Evolutionary conservation across 306 rosid species (phyloP).

Genomic region (Senna siamea): DNA sequence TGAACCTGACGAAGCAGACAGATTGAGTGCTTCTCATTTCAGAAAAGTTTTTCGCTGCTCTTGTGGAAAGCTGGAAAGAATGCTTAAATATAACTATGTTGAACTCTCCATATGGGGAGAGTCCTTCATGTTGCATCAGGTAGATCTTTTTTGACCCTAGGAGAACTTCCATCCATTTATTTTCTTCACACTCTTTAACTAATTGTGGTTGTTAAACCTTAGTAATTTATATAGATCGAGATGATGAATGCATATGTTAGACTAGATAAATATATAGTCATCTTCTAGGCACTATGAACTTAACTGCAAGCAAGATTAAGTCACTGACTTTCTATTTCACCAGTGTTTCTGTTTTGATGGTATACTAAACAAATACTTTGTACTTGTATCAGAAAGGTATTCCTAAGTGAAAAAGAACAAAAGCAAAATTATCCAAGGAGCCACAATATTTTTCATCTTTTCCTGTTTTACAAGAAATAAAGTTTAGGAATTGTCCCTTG

Average conservation of each 20-base stretch:
- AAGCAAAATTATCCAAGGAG: neutral
- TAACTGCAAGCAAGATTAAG: neutral
- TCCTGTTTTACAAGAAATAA: neutral
- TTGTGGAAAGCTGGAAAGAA: slow-evolving; percentile 74
- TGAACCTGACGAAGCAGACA: slow-evolving; percentile 80
- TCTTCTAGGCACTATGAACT: neutral
- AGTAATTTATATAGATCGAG: neutral
- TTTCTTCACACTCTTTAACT: slow-evolving; percentile 2
- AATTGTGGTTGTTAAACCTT: neutral
- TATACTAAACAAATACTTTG: neutral
- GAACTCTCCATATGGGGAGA: slow-evolving; percentile 89
- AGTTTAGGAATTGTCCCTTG: neutral
- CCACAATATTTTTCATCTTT: neutral
- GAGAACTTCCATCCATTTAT: neutral
- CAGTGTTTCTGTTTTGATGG: neutral
- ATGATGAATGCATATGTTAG: neutral
- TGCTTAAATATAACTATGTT: slow-evolving; percentile 52
- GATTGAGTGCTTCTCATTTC: slow-evolving; percentile 82
- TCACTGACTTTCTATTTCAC: neutral
- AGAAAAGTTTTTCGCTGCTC: slow-evolving; percentile 73
- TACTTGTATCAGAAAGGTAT: neutral
- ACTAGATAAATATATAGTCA: neutral
- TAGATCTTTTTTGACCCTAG: slow-evolving; percentile 38
- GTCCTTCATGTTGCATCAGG: slow-evolving; percentile 98
- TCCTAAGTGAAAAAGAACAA: neutral